These are phyloP conservation scores for Cladosporium sp. DNA, from an alignment of 2,329 filamentous ascomycete genomes.

Conservation along the genomic window DNA sequence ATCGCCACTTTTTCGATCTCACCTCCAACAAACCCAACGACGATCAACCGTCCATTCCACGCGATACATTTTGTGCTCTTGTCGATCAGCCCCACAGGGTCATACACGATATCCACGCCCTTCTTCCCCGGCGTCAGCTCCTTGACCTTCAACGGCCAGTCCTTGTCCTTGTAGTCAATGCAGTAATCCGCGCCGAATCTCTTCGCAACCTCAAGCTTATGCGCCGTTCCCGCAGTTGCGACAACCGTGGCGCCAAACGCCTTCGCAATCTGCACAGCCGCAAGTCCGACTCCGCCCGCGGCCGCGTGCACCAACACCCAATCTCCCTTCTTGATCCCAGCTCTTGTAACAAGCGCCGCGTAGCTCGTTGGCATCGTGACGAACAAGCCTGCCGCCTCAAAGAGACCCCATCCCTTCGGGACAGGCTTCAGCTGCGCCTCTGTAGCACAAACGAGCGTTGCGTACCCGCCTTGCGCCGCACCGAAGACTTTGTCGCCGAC, in stretches of 20 bases:
- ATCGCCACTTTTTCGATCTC: conserved; percentile 85
- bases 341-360: conserved; percentile 71
- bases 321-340: conserved; percentile 69
- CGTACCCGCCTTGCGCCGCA: conserved; percentile 77
- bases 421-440: conserved; percentile 67
- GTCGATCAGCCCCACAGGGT: conserved; percentile 86
- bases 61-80: conserved; percentile 83
- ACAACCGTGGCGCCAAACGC: conserved; percentile 88
- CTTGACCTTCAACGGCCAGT: conserved; percentile 64
- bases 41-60: conserved; percentile 83
- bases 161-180: conserved; percentile 64
- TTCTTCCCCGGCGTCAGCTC: conserved; percentile 65
- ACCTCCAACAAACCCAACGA: conserved; percentile 84
- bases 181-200: conserved; percentile 79
- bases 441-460: conserved; percentile 62
- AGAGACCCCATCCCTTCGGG: conserved; percentile 73
- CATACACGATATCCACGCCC: conserved; percentile 89
- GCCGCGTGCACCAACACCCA: conserved; percentile 87
- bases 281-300: conserved; percentile 83
- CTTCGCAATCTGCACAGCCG: conserved; percentile 90
- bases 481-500: conserved; percentile 82
- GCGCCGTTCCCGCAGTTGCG: conserved; percentile 74
- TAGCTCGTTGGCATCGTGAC: conserved; percentile 90
- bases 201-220: conserved; percentile 73
- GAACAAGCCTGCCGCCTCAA: conserved; percentile 81